A percentile compares a stretch with the other conserved stretches of the same genome.
phyloP scores from a whole-genome alignment of 2,329 filamentous ascomycete genomes.

The Penicillium concentricum region DNA sequence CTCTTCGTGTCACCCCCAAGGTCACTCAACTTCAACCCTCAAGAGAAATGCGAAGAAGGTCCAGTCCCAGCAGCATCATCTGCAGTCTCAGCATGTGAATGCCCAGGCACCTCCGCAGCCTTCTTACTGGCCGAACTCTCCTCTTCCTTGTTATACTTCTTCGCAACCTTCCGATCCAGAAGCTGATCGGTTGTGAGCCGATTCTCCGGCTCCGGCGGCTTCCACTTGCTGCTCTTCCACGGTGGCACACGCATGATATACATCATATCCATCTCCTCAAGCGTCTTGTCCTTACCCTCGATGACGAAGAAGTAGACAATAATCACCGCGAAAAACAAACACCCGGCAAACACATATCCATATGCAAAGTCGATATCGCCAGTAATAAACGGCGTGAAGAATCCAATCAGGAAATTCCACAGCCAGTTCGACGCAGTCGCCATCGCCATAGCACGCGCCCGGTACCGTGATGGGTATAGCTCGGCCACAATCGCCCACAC shows the following conservation, averaged over 20 bases:
- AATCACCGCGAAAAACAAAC: slow-evolving; percentile 61
- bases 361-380: slow-evolving; percentile 69
- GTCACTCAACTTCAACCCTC: background rate
- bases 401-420: slow-evolving; percentile 70
- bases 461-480: slow-evolving; percentile 45
- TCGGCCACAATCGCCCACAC: slow-evolving; percentile 50
- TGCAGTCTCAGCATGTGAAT: slow-evolving; percentile 23
- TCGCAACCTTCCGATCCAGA: slow-evolving; percentile 23
- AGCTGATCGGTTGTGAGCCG: slow-evolving; percentile 27
- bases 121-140: slow-evolving; percentile 11
- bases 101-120: slow-evolving; percentile 10
- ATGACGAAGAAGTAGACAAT: slow-evolving; percentile 72
- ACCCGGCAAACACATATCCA: slow-evolving; percentile 74
- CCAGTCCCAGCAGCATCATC: slow-evolving; percentile 12
- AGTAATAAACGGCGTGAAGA: slow-evolving; percentile 78
- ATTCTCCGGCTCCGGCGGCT: slow-evolving; percentile 25
- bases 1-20: background rate
- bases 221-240: slow-evolving; percentile 55
- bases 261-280: slow-evolving; percentile 76
- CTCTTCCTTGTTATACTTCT: slow-evolving; percentile 18
- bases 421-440: slow-evolving; percentile 73
- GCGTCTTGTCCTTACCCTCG: slow-evolving; percentile 65
- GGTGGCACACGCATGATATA: slow-evolving; percentile 63
- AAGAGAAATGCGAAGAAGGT: slow-evolving; percentile 17
- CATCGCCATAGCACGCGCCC: slow-evolving; percentile 73